Conservation (phyloP, 371 early-diverging fungal genomes). For the Mucor circinelloides region DNA sequence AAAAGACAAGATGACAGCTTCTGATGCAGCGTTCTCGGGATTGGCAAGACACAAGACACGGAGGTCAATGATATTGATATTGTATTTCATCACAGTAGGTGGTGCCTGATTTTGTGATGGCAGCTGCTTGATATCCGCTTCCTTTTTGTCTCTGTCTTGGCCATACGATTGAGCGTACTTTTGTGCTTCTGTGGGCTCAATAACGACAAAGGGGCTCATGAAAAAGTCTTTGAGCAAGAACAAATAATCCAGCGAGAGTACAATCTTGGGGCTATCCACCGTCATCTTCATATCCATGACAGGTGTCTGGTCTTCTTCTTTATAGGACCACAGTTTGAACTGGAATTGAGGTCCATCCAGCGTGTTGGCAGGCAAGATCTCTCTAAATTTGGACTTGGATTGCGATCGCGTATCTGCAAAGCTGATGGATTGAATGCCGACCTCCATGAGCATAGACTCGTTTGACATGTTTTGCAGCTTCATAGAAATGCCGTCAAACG, state of each 20-base stretch:
- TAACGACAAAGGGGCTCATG: constrained; percentile 54
- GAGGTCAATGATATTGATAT: constrained; percentile 77
- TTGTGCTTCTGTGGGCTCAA: constrained; percentile 45
- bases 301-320: constrained; percentile 6
- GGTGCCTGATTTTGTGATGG: constrained; percentile 11
- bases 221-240: constrained; percentile 76
- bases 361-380: constrained; percentile 74
- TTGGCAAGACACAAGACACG: constrained; percentile 86
- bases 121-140: constrained; percentile 9
- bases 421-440: constrained; percentile 71
- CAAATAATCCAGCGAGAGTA: constrained; percentile 83
- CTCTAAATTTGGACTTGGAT: constrained; percentile 77
- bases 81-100: constrained; percentile 40
- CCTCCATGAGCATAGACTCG: constrained; percentile 72
- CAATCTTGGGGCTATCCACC: constrained; percentile 80
- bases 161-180: constrained; percentile 43
- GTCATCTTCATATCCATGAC: constrained; percentile 65
- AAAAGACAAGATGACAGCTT: constrained; percentile 86
- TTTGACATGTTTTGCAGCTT: constrained; percentile 70
- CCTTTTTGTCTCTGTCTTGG: constrained; percentile 12
- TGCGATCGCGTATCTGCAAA: constrained; percentile 81
- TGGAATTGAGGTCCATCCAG: constrained; percentile 76
- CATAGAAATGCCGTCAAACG: constrained; percentile 56
- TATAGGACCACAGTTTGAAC: constrained; percentile 38
- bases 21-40: constrained; percentile 68